Base-by-base conservation (phyloP, 2,329 filamentous ascomycete genomes). In the Hypoxylon sp. region DNA sequence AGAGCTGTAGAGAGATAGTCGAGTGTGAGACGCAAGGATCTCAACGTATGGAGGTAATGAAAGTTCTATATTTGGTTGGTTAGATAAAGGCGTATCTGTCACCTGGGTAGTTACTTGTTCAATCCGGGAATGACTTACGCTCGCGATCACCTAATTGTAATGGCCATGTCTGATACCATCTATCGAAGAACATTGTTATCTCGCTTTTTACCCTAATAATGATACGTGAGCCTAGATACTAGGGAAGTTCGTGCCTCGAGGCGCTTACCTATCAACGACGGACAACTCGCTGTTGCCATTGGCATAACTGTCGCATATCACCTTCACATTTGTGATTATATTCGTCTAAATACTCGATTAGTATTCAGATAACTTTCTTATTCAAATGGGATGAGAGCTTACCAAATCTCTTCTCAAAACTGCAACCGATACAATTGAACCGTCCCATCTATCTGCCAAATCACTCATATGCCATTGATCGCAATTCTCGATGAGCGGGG, bases 1-100 rank as follows among this genome's bases (percentile, higher is more conserved):
- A 51, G 83, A 85, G 45, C 84, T 83, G 66, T 90, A 90, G 9
- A 87, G 87, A n/a, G 87, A 90, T 1, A 90, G 74, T 17, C 86
- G 80, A 1, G 87, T 90, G 59, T 90, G 87, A 0, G 82, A 87
- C 27, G 89, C 84, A 2, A 90, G 75, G 42, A 90, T 90, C 51
- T 90, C 87, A 17, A 90, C 87, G 55, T 90, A 90, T 0, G 87
- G 86, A 0, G 87, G 87, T 0, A 90, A 76, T 1, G 75, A 76
- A 11, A 75, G 74, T 42, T 82, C 78, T 76, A 63, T 55, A 17
- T 50, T 5, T 30, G 36, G 58, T 62, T 41, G 34, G 63, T 66
- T 46, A 60, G 36, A 2, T n/a, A n/a, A n/a, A n/a, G n/a, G n/a
- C n/a, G n/a, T n/a, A n/a, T n/a, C n/a, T n/a, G n/a, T n/a, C n/a